Base-by-base conservation (phyloP, 805 yeast genomes). In the Yarrowia keelungensis region DNA sequence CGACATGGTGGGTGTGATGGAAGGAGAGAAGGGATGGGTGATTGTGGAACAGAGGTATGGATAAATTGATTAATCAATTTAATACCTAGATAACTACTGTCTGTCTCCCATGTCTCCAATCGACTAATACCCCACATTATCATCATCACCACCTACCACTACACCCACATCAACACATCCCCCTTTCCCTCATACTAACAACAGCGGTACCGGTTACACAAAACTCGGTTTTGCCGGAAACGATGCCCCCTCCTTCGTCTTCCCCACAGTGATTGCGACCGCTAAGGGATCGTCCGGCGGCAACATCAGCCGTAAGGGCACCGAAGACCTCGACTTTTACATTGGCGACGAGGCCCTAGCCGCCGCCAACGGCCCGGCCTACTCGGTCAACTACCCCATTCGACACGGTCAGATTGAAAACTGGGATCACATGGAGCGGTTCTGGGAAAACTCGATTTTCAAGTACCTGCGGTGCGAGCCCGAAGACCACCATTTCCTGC, bases 391-490 rank as follows among this genome's bases (percentile, higher is more conserved):
- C 71, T 95, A 95, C 76, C 99, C 99, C 19, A 92, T 95, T 71
- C 89, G 92, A 79, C 99, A 95, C 77, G 99, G 99, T 35, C 99
- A 95, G 82, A 90, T 95, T 71, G 99, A 95, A 79, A 92, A 95
- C 79, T 95, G 99, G 99, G 99, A 95, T 81, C 98, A 95, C 77
- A 95, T 95, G 99, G 99, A 95, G 80, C 85, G 99, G 77, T 94
- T 92, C 79, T 95, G 99, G 99, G 98, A 95, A 77, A 90, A 91
- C 75, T 91, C 97, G 58, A 93, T 95, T 76, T 95, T 95, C 83
- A 94, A 95, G 81, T 95, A 95, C 78, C 85, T 95, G 74, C 87
- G 97, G 79, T 92, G 98, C 78, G 99, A 95, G 80, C 99, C 99
- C 15, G 99, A 95, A 79, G 99, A 95, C 80, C 99, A 95, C 77